These are phyloP conservation scores for Caulochytrium protostelioides DNA, from an alignment of 371 early-diverging fungal species.

Conservation along the genomic window DNA sequence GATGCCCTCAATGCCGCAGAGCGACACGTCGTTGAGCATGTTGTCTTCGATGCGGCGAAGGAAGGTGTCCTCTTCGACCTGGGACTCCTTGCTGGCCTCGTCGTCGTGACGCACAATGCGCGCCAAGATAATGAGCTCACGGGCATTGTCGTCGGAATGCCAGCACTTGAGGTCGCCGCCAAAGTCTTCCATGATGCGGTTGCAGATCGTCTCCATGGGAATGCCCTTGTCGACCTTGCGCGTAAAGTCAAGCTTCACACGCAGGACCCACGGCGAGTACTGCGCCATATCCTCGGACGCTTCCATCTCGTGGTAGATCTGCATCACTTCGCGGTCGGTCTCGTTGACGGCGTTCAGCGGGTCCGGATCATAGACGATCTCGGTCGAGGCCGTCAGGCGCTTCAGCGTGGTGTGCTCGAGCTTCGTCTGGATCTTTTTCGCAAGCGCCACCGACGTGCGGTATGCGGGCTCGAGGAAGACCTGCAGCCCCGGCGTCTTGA, in stretches of 20 bases:
- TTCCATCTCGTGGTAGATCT: slow-evolving; percentile 69
- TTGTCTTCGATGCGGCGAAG: slow-evolving; percentile 59
- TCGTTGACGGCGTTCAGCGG: slow-evolving; percentile 51
- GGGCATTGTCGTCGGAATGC: slow-evolving; percentile 85
- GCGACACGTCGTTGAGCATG: slow-evolving; percentile 62
- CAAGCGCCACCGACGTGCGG: slow-evolving; percentile 51
- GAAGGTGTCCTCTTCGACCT: slow-evolving; percentile 65
- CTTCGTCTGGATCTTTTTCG: slow-evolving; percentile 73
- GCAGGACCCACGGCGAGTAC: slow-evolving; percentile 86
- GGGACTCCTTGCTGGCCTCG: slow-evolving; percentile 33
- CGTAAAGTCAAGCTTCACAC: slow-evolving; percentile 67
- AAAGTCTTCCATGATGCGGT: slow-evolving; percentile 39
- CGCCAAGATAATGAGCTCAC: slow-evolving; percentile 70
- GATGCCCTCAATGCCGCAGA: slow-evolving; percentile 82
- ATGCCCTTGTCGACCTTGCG: slow-evolving; percentile 73
- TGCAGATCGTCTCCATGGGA: slow-evolving; percentile 54
- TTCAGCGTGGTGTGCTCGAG: slow-evolving; percentile 84
- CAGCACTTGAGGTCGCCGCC: slow-evolving; percentile 51
- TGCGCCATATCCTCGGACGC: slow-evolving; percentile 40
- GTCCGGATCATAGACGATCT: slow-evolving; percentile 96
- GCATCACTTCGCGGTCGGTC: slow-evolving; percentile 84
- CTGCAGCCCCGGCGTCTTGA: slow-evolving; percentile 88
- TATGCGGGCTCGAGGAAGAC: slow-evolving; percentile 64
- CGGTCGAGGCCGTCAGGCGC: slow-evolving; percentile 58
- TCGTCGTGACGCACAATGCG: slow-evolving; percentile 40